Conservation (phyloP, 73 alveolate genomes). For the Paramecium tetraurelia region DNA sequence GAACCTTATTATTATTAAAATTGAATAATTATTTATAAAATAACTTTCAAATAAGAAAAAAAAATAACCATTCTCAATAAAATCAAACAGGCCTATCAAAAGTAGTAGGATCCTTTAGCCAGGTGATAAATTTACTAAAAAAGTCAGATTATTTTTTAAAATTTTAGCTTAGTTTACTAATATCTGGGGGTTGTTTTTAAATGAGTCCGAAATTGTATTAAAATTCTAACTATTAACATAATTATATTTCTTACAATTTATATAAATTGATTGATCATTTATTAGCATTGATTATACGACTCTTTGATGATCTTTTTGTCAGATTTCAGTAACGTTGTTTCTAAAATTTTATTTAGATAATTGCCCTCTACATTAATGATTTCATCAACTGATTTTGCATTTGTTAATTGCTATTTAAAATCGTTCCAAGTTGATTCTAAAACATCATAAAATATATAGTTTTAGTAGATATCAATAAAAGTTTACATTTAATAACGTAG, state of each 20-base stretch:
- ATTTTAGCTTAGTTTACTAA: neutral
- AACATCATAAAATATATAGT: conserved; percentile 18
- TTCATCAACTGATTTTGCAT: neutral
- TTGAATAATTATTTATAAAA: no score
- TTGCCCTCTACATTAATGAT: neutral
- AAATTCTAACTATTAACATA: neutral
- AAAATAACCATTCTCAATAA: neutral
- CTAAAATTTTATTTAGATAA: conserved; percentile 21
- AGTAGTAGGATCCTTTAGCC: conserved; percentile 3
- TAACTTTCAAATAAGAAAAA: neutral
- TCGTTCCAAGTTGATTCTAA: conserved; percentile 43
- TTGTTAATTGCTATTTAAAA: neutral
- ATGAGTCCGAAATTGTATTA: neutral
- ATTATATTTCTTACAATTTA: neutral
- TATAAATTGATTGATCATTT: conserved; percentile 3
- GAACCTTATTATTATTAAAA: no score
- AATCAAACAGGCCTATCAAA: conserved; percentile 26
- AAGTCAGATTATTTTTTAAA: conserved; percentile 2
- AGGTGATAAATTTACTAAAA: neutral
- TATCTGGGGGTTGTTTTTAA: neutral
- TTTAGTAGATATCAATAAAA: neutral
- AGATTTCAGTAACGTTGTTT: neutral
- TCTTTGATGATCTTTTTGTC: conserved; percentile 1
- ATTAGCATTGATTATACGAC: neutral
- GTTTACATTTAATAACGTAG: conserved; percentile 3